Percentiles rank a stretch among this genome's conserved stretches.
Evolutionary conservation across 176 grass and related monocot species (phyloP).

Genomic region (Zea luxurians): DNA sequence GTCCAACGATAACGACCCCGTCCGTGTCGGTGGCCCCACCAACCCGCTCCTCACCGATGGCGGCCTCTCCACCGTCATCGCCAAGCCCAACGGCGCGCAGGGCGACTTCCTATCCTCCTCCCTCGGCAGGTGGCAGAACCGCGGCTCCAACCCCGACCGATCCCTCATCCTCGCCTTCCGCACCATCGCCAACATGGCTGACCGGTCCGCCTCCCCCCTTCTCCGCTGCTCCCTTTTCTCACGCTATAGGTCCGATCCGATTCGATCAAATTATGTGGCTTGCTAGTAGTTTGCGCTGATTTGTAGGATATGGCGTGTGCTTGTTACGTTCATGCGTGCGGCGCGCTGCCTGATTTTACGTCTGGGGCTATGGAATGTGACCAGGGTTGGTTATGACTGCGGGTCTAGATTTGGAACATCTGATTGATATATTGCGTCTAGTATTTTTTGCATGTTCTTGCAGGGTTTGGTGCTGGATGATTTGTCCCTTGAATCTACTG

Average conservation of each 20-base stretch:
- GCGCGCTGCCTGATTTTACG: slow-evolving; percentile 17
- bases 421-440: background rate
- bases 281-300: background rate
- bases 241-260: background rate
- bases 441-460: no score
- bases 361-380: background rate
- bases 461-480: background rate
- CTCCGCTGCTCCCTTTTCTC: background rate
- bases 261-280: slow-evolving; percentile 10
- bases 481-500: slow-evolving; percentile 30
- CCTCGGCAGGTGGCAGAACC: slow-evolving; percentile 79
- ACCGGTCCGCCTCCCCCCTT: slow-evolving; percentile 36
- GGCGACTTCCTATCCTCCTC: slow-evolving; percentile 72
- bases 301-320: background rate
- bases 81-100: slow-evolving; percentile 76
- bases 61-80: slow-evolving; percentile 82
- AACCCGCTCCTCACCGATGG: slow-evolving; percentile 83
- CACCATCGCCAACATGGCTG: slow-evolving; percentile 88
- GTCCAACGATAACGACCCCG: slow-evolving; percentile 80
- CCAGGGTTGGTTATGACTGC: background rate
- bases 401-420: slow-evolving; percentile 33
- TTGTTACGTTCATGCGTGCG: background rate
- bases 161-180: slow-evolving; percentile 80
- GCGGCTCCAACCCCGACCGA: slow-evolving; percentile 73
- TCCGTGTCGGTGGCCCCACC: slow-evolving; percentile 75